Percentiles rank a stretch among this genome's conserved stretches.
These are phyloP conservation scores for Pezicula rhizophila DNA, from an alignment of 2,329 filamentous ascomycete species.

Conservation along the genomic window DNA sequence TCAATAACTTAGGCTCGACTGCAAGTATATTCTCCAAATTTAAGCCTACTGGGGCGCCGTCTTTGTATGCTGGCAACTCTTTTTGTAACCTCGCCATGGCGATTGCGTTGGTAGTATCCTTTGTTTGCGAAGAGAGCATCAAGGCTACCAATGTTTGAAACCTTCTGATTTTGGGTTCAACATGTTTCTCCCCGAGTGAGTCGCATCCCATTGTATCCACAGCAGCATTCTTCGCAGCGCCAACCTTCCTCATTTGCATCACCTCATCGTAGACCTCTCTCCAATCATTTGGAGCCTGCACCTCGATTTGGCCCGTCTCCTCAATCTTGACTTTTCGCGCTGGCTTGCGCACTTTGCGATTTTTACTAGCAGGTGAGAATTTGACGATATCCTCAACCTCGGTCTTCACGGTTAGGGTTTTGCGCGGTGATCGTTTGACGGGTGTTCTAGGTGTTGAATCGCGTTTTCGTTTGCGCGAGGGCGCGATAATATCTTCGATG, in stretches of 20 bases:
- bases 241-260: conserved; percentile 64
- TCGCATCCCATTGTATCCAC: conserved; percentile 99
- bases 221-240: conserved; percentile 64
- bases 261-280: conserved; percentile 72
- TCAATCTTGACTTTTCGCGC: conserved; percentile 38
- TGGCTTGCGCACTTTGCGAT: conserved; percentile 38
- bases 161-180: conserved; percentile 46
- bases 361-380: conserved; percentile 24
- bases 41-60: conserved; percentile 37
- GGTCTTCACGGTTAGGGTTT: conserved; percentile 32
- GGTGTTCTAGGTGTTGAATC: conserved; percentile 27
- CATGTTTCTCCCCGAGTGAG: conserved; percentile 54
- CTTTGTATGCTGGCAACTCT: conserved; percentile 40
- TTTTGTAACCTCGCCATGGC: conserved; percentile 62
- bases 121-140: conserved; percentile 70
- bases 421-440: conserved; percentile 16
- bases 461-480: conserved; percentile 41
- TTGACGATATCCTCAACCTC: conserved; percentile 29
- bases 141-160: conserved; percentile 65
- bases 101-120: conserved; percentile 64
- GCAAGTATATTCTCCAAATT: conserved; percentile 58
- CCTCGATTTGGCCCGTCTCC: conserved; percentile 32
- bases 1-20: conserved; percentile 51
- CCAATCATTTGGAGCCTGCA: conserved; percentile 72
- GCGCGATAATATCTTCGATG: conserved; percentile 50